Conservation (phyloP, 495 filamentous ascomycete species). For the Penicillium diatomitis region DNA sequence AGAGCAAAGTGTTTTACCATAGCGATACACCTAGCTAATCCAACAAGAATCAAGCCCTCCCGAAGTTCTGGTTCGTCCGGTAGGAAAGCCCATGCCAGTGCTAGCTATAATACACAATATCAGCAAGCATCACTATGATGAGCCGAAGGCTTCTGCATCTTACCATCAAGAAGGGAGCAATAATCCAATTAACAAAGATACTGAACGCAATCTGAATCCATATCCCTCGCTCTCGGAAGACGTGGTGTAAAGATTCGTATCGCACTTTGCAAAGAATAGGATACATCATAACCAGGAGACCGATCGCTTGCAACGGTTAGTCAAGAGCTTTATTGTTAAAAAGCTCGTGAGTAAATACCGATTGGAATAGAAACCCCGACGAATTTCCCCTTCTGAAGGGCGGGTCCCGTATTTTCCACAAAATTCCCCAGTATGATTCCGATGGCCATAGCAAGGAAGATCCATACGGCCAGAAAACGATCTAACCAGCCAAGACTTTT, state of each 20-base stretch:
- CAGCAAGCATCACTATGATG: background rate
- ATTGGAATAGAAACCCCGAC: conserved; percentile 70
- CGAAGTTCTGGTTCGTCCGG: conserved; percentile 61
- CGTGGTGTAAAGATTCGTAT: conserved; percentile 66
- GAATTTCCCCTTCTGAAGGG: conserved; percentile 64
- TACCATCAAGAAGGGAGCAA: conserved; percentile 87
- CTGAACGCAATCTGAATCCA: conserved; percentile 79
- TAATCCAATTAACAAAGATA: conserved; percentile 76
- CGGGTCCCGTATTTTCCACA: conserved; percentile 50
- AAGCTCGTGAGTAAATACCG: conserved; percentile 34
- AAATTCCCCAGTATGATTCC: conserved; percentile 82
- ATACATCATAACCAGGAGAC: conserved; percentile 90
- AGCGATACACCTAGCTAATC: conserved; percentile 69
- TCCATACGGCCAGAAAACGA: conserved; percentile 75
- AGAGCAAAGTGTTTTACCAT: conserved; percentile 46
- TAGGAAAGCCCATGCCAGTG: conserved; percentile 69
- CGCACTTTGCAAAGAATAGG: conserved; percentile 86
- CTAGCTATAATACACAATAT: conserved; percentile 33
- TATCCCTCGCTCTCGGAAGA: conserved; percentile 50
- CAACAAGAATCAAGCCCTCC: conserved; percentile 67
- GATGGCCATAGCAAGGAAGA: conserved; percentile 74
- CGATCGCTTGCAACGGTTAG: conserved; percentile 48
- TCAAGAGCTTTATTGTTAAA: background rate
- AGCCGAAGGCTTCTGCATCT: conserved; percentile 4
- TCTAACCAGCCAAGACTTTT: conserved; percentile 59